phyloP scores from a whole-genome alignment of 2,329 filamentous ascomycete genomes.

The Colletotrichum camelliae region DNA sequence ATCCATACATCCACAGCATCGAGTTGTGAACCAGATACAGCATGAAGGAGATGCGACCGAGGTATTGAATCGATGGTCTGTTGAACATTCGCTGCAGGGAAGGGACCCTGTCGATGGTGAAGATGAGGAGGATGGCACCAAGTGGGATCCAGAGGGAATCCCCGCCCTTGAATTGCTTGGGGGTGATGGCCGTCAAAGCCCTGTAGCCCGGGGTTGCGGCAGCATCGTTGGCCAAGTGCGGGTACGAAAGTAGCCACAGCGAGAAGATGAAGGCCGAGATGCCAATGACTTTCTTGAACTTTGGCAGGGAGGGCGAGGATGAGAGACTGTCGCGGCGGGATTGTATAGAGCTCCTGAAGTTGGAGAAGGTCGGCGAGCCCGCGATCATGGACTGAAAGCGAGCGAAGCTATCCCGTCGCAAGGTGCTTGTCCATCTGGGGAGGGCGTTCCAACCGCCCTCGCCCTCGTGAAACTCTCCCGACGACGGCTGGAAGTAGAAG shows the following conservation, averaged over 20 bases:
- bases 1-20: slow-evolving; percentile 60
- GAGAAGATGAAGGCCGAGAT: not conserved
- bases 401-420: not conserved
- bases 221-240: not conserved
- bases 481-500: slow-evolving; percentile 34
- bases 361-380: not conserved
- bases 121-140: not conserved
- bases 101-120: slow-evolving; percentile 28
- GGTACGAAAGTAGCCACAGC: slow-evolving; percentile 3
- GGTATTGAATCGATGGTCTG: slow-evolving; percentile 61
- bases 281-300: not conserved
- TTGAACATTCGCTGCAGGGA: slow-evolving; percentile 65
- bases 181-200: not conserved
- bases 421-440: not conserved
- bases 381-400: not conserved
- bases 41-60: slow-evolving; percentile 66
- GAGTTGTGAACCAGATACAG: slow-evolving; percentile 71
- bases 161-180: not conserved
- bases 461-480: not conserved
- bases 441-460: not conserved
- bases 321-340: not conserved
- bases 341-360: not conserved
- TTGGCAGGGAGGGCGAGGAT: not conserved
- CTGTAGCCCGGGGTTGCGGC: not conserved
- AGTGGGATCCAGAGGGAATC: slow-evolving; percentile 1